These are phyloP conservation scores for Colletotrichum cereale DNA, from an alignment of 2,329 filamentous ascomycete genomes.

Conservation along the genomic window DNA sequence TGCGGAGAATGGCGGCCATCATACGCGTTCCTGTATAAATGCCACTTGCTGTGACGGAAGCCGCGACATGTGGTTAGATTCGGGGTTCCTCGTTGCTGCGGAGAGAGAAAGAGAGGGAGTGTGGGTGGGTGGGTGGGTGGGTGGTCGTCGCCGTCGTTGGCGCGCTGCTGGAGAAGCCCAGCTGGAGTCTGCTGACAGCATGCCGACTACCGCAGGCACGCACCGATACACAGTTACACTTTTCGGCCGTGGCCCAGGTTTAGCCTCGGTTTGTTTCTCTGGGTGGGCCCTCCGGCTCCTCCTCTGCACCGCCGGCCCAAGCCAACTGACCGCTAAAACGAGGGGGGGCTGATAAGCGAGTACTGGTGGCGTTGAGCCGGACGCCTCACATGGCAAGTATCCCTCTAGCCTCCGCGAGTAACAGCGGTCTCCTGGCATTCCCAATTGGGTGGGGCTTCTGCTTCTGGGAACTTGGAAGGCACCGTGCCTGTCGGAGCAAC, in stretches of 20 bases:
- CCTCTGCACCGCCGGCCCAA: constrained; percentile 13
- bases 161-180: constrained; percentile 29
- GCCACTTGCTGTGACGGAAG: constrained; percentile 28
- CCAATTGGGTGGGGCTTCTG: constrained; percentile 30
- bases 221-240: constrained; percentile 37
- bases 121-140: not conserved
- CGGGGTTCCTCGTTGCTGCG: constrained; percentile 23
- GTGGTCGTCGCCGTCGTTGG: not conserved
- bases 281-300: constrained; percentile 27
- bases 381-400: constrained; percentile 30
- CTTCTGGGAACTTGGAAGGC: constrained; percentile 35
- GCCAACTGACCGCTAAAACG: constrained; percentile 18
- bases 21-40: constrained; percentile 42
- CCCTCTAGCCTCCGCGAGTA: constrained; percentile 35
- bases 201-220: constrained; percentile 20
- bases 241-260: constrained; percentile 39
- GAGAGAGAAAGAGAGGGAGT: constrained; percentile 16
- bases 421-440: constrained; percentile 6
- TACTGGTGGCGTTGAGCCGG: constrained; percentile 30
- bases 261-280: constrained; percentile 40
- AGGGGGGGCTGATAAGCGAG: constrained; percentile 28
- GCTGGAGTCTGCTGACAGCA: constrained; percentile 37
- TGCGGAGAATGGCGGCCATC: constrained; percentile 42
- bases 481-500: constrained; percentile 27
- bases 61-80: constrained; percentile 41